A percentile compares a stretch with the other conserved stretches of the same genome.
Conservation (phyloP, 2,329 filamentous ascomycete genomes). For the Cladosporium sp. region DNA sequence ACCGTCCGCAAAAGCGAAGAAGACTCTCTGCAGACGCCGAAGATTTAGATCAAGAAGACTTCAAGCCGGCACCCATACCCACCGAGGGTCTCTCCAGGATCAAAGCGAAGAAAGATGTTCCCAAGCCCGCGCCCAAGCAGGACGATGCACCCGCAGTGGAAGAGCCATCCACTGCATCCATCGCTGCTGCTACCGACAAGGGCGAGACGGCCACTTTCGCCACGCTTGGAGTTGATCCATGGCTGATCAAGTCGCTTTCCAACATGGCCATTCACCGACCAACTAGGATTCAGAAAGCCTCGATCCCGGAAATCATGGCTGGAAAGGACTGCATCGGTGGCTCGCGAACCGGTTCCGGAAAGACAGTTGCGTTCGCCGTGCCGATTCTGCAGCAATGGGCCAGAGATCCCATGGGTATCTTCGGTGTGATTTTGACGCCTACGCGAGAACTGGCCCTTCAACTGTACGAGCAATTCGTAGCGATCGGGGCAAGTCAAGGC, state of each 20-base stretch:
- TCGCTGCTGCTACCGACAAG: constrained; percentile 25
- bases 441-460: constrained; percentile 90
- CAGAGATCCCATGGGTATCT: constrained; percentile 86
- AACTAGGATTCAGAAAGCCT: constrained; percentile 86
- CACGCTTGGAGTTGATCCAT: constrained; percentile 41
- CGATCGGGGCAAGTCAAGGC: constrained; percentile 80
- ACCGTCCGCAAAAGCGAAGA: constrained; percentile 22
- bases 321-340: constrained; percentile 93
- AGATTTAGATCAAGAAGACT: constrained; percentile 5
- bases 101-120: constrained; percentile 17
- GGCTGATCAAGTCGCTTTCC: constrained; percentile 77
- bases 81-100: constrained; percentile 19
- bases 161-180: constrained; percentile 14
- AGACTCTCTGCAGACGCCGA: constrained; percentile 18
- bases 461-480: constrained; percentile 93
- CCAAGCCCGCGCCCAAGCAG: neutral
- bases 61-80: constrained; percentile 10
- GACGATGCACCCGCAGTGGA: neutral
- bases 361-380: constrained; percentile 92
- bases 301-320: constrained; percentile 86
- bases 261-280: constrained; percentile 79
- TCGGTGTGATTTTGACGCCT: constrained; percentile 81
- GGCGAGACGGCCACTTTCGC: constrained; percentile 28
- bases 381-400: constrained; percentile 94
- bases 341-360: constrained; percentile 90